Conservation (phyloP, 73 alveolate species). For the Paramecium octaurelia region DNA sequence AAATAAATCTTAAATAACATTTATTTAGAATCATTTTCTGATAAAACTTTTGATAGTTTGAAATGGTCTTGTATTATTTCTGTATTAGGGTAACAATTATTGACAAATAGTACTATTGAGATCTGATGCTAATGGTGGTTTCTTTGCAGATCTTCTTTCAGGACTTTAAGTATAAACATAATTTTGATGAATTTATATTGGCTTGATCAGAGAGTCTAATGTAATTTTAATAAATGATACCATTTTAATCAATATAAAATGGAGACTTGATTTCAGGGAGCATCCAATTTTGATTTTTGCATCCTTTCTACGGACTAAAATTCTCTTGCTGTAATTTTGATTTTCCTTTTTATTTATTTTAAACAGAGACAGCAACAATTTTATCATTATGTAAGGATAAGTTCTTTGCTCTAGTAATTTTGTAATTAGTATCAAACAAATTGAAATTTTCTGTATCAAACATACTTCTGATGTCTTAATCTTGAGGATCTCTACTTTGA, state of each 20-base stretch:
- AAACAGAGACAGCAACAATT: not conserved
- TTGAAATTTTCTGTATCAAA: not conserved
- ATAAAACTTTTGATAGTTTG: not conserved
- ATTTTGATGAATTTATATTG: not conserved
- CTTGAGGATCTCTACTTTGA: not conserved
- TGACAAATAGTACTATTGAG: not conserved
- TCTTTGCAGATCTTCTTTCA: not conserved
- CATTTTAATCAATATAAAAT: not conserved
- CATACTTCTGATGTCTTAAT: not conserved
- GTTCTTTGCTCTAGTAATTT: not conserved
- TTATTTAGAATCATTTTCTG: not conserved
- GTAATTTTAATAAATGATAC: not conserved
- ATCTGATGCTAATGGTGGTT: not conserved
- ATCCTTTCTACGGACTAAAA: not conserved
- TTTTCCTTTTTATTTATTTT: not conserved
- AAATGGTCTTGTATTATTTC: not conserved
- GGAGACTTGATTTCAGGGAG: constrained; percentile 15
- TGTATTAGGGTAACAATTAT: constrained; percentile 14
- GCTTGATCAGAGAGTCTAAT: not conserved
- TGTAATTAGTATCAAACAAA: not conserved
- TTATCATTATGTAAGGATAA: constrained; percentile 11
- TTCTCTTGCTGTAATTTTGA: not conserved
- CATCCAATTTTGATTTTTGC: constrained; percentile 20
- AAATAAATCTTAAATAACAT: not conserved
- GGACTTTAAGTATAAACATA: not conserved